Evolutionary conservation across 768 basidiomycete species (phyloP), one percentile per base, ranked within the genome.

Genomic region (Pleurotus sapidus): DNA sequence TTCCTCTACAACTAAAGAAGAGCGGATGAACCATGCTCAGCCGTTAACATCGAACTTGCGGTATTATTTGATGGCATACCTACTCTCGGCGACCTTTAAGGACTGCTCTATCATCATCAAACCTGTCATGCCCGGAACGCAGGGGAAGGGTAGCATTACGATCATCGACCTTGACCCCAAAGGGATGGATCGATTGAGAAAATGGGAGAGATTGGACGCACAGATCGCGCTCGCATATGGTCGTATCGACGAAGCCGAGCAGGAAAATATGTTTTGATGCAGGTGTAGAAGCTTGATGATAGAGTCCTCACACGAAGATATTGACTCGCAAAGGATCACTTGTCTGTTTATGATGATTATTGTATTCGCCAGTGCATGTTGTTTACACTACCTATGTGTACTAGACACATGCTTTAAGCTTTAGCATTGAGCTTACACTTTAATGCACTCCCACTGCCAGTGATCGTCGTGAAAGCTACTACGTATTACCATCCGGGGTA

Each of bases 41-140:
- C 79, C 77, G 24, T 64, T 64, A 38, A 68, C 75, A 20, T 68
- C 73, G 20, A 67, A 84, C 58, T 70, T 91, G 49, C 80, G 83
- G 40, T 82, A 89, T 62, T 83, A 88, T 61, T 66, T 86, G 42
- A 72, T 91, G 47, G 87, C 91, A 6, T 92, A 92, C 69, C 74
- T 94, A 18, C 86, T 98, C 51, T 93, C 93, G 4, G 93, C 93
- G 23, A 91, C 91, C 5, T 94, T 99, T 80, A 99, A 99, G 69
- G 96, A 99, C 70, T 99, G 96, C 72, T 97, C 95, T 20, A 65
- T 75, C 47, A 70, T 81, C 59, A 58, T 74, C 55, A 70, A 72
- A 58, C 59, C 64, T 17, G 64, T 58, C n/a, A 49, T 56, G 30
- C 23, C 58, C 4, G 34, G 55, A 12, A 49, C 57, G 7, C 59